Conservation (phyloP, 306 rosid species). For the Carpinus fangiana region DNA sequence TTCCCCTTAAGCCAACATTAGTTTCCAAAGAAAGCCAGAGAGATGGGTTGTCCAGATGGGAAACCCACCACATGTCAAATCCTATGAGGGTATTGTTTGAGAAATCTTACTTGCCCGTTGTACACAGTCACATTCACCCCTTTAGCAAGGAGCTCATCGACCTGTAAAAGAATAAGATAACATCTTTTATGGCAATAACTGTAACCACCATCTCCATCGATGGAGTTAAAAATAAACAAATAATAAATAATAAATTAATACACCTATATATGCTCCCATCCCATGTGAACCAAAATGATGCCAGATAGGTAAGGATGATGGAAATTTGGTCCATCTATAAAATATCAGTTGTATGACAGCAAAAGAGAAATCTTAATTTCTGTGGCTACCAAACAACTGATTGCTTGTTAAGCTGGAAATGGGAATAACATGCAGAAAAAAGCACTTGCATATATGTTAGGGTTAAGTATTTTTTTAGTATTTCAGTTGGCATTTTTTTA, state of each 20-base stretch:
- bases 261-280: not conserved
- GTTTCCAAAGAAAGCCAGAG: not conserved
- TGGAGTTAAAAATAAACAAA: not conserved
- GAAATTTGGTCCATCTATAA: not conserved
- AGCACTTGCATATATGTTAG: too few relatives aligned
- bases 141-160: constrained; percentile 72
- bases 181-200: not conserved
- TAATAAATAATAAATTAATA: not conserved
- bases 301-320: not conserved
- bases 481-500: too few relatives aligned
- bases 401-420: not conserved
- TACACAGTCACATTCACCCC: constrained; percentile 87
- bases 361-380: not conserved
- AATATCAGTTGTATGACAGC: constrained; percentile 1
- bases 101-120: constrained; percentile 74
- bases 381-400: not conserved
- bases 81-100: too few relatives aligned
- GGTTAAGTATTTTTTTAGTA: too few relatives aligned
- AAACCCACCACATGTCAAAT: not conserved
- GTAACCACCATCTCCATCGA: not conserved
- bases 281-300: not conserved
- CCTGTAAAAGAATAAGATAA: constrained; percentile 40
- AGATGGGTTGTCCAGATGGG: constrained; percentile 16
- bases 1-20: not conserved
- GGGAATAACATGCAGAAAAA: not conserved